Conservation (phyloP, 140 eudicot species). For the Cichorium intybus region DNA sequence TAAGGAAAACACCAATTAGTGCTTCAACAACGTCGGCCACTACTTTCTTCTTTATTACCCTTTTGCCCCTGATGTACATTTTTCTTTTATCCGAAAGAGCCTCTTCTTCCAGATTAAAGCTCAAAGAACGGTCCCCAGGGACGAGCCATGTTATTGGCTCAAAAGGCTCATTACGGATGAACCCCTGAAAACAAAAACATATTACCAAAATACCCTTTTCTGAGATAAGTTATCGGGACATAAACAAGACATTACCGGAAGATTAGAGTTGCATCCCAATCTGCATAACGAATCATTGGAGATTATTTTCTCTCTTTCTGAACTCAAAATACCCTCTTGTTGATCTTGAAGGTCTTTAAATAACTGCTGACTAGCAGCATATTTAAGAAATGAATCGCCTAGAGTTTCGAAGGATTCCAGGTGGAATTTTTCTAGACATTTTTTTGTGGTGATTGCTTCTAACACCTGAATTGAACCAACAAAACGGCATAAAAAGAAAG, state of each 20-base stretch:
- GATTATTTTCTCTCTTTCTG: constrained; percentile 45
- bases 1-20: too few species aligned
- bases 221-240: not conserved
- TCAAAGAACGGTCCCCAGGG: constrained; percentile 49
- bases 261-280: constrained; percentile 63
- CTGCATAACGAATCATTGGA: constrained; percentile 63
- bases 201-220: constrained; percentile 5
- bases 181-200: constrained; percentile 49
- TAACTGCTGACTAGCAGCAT: constrained; percentile 73
- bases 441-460: constrained; percentile 77
- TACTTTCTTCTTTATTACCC: too few species aligned
- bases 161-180: constrained; percentile 66
- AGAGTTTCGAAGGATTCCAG: constrained; percentile 87
- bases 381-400: constrained; percentile 88
- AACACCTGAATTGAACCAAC: constrained; percentile 32
- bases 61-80: too few species aligned
- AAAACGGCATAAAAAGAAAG: too few species aligned
- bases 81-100: constrained; percentile 25
- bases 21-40: too few species aligned
- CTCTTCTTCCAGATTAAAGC: constrained; percentile 32
- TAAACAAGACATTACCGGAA: constrained; percentile 49
- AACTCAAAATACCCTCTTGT: constrained; percentile 74
- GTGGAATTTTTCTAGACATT: constrained; percentile 66
- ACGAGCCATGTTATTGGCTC: constrained; percentile 73
- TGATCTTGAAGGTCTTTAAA: constrained; percentile 46